Conservation (phyloP, 2,329 filamentous ascomycete genomes). For the Emergomyces orientalis region DNA sequence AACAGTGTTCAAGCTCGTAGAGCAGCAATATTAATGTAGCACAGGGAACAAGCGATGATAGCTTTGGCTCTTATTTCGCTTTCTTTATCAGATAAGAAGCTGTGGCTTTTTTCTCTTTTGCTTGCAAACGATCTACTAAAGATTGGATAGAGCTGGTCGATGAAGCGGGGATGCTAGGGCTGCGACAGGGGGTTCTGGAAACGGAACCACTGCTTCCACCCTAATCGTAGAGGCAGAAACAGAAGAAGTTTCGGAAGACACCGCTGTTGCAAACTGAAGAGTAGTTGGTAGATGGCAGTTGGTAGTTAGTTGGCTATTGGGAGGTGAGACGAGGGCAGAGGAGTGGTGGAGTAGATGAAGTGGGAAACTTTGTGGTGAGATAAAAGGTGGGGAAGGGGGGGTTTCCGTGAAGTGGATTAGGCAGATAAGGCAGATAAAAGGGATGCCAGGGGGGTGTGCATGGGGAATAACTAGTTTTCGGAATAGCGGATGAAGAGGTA, state of each 20-base stretch:
- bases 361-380: too few relatives aligned
- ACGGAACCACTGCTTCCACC: neutral
- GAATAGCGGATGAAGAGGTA: neutral
- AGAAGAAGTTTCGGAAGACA: neutral
- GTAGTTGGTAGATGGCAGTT: neutral
- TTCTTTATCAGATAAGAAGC: too few relatives aligned
- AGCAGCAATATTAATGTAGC: too few relatives aligned
- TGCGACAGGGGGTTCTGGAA: neutral
- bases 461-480: too few relatives aligned
- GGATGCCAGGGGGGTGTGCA: too few relatives aligned
- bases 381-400: neutral
- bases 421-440: too few relatives aligned
- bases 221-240: neutral
- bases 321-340: neutral
- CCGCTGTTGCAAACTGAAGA: neutral
- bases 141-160: neutral
- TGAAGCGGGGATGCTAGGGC: too few relatives aligned
- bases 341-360: neutral
- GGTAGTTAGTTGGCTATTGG: too few relatives aligned
- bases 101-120: too few relatives aligned
- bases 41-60: neutral
- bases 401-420: too few relatives aligned
- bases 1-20: neutral
- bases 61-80: neutral
- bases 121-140: neutral